Evolutionary conservation across 2,329 filamentous ascomycete genomes (phyloP), one percentile per base, ranked within the genome.

Genomic region (Dichotomopilus funicola): DNA sequence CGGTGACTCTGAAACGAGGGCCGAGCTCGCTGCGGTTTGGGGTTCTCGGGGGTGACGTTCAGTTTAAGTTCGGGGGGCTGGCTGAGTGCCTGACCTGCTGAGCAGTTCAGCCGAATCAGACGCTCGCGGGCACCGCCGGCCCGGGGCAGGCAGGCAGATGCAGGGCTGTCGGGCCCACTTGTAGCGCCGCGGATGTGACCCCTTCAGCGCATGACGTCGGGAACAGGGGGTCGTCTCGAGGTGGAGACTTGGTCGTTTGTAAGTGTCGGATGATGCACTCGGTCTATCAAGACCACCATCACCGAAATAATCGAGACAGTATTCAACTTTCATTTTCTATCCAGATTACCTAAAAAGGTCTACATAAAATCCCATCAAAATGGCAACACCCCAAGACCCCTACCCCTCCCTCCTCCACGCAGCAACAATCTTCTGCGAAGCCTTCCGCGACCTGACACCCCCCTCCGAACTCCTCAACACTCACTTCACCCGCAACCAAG

Each of bases 381-480:
- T 44, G 41, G 5, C 49, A 4, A 9, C n/a, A 33, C 12, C 11
- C 31, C n/a, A 38, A 35, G 13, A 19, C 36, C 61, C 56, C 19
- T 65, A 65, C 40, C 45, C 58, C 7, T 53, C 65, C 7, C 69
- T 72, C 52, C 66, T 71, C 27, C 19, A 43, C n/a, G 63, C 68
- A 35, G 66, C 70, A 3, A 61, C 51, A 10, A 34, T 64, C 31
- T 72, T 72, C 60, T 71, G 69, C 63, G 36, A 59, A 6, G 59
- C 63, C 62, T 71, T 72, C 58, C 64, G 68, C 44, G 54, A 62
- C 42, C 61, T 66, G 44, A 55, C 56, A 9, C 47, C 66, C 5
- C 55, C 63, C 0, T 54, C 59, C 12, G 61, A 66, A 31, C 64
- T 71, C 47, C 49, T 71, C 6, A 45, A 47, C 6, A 40, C 42